phyloP scores from a whole-genome alignment of 768 basidiomycete species.

The Podaxis sp. region DNA sequence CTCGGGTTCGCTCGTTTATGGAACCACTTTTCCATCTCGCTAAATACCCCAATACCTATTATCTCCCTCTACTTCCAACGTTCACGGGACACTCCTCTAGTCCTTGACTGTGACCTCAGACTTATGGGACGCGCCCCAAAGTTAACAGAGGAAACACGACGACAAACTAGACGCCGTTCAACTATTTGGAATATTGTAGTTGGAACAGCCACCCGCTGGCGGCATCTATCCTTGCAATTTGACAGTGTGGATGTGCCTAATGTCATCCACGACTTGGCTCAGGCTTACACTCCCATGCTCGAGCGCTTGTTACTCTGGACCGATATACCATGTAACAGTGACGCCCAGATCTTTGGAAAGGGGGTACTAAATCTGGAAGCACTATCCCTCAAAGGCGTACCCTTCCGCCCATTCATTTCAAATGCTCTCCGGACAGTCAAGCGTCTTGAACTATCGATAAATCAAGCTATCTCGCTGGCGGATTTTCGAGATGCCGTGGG shows the following conservation, averaged over 20 bases:
- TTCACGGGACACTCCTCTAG: conserved; percentile 21
- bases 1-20: conserved; percentile 19
- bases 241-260: background rate
- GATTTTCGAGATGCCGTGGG: background rate
- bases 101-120: conserved; percentile 22
- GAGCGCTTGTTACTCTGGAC: background rate
- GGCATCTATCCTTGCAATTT: background rate
- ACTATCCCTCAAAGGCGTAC: conserved; percentile 20
- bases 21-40: conserved; percentile 17
- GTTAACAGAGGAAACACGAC: background rate
- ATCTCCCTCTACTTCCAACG: conserved; percentile 21
- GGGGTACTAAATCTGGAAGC: conserved; percentile 14
- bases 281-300: background rate
- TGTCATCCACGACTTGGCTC: background rate
- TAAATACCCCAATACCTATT: conserved; percentile 18
- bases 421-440: conserved; percentile 19
- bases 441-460: conserved; percentile 8
- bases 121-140: background rate
- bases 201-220: background rate
- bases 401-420: conserved; percentile 19
- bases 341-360: background rate
- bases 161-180: background rate
- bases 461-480: background rate
- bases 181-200: background rate
- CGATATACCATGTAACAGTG: background rate